Conservation (phyloP, 2,329 filamentous ascomycete genomes). For the Metarhizium humberi region DNA sequence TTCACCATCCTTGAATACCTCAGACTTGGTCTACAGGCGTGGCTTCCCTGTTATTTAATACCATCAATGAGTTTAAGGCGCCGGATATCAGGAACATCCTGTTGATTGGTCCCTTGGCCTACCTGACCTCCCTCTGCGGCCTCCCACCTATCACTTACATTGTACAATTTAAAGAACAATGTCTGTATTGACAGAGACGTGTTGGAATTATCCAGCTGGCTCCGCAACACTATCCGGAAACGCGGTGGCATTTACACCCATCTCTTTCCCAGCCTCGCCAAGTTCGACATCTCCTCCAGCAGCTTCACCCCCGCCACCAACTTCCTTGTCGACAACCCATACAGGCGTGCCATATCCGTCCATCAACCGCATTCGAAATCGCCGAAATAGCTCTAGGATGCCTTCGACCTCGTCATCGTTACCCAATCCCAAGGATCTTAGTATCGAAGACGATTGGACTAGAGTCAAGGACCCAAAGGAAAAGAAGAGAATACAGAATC, state of each 20-base stretch:
- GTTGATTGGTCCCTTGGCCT: not conserved
- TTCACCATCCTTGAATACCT: not conserved
- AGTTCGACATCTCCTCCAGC: not conserved
- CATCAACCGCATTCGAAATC: not conserved
- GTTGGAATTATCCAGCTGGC: slow-evolving; percentile 2
- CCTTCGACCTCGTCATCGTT: not conserved
- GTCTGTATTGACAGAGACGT: not conserved
- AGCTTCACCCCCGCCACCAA: not conserved
- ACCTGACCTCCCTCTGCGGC: not conserved
- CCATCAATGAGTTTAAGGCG: not conserved
- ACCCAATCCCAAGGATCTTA: slow-evolving; percentile 5
- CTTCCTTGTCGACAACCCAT: not conserved
- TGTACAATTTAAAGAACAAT: not conserved
- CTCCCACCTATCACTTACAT: not conserved
- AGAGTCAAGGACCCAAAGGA: slow-evolving; percentile 8
- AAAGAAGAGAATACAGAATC: slow-evolving; percentile 10
- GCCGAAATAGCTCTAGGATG: not conserved
- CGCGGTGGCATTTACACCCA: not conserved
- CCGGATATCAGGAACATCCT: not conserved
- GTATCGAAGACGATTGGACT: slow-evolving; percentile 9
- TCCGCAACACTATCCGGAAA: not conserved
- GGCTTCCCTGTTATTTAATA: not conserved
- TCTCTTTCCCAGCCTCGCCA: slow-evolving; percentile 1
- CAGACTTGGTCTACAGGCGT: not conserved
- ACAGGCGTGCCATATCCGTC: not conserved